Percentiles rank a stretch among this genome's conserved stretches.
Evolutionary conservation across 805 yeast species (phyloP).

Genomic region (Metschnikowia chrysomelidarum): DNA sequence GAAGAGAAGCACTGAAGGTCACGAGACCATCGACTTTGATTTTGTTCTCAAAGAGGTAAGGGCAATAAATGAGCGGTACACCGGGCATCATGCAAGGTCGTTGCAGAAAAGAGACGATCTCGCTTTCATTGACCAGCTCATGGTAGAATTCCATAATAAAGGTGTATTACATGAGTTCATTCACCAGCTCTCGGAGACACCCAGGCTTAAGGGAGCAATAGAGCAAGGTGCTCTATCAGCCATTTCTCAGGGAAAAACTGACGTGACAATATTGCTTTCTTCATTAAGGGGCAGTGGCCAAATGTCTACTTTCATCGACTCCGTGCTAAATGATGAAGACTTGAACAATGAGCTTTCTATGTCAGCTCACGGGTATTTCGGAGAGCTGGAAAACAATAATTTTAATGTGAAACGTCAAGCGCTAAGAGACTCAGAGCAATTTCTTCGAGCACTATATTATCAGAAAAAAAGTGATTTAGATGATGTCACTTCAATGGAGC

Average conservation of each 20-base stretch:
- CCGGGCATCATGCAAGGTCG: constrained; percentile 7
- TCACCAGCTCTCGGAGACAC: constrained; percentile 17
- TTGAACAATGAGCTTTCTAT: constrained; percentile 17
- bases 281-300: constrained; percentile 15
- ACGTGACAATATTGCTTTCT: constrained; percentile 17
- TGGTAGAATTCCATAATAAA: constrained; percentile 18
- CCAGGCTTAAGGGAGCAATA: constrained; percentile 17
- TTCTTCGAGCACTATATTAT: constrained; percentile 13
- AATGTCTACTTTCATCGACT: constrained; percentile 16
- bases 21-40: constrained; percentile 17
- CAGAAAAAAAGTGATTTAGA: constrained; percentile 14
- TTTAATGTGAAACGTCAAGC: constrained; percentile 10
- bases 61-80: constrained; percentile 15
- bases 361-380: constrained; percentile 10
- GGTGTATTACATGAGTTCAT: constrained; percentile 19
- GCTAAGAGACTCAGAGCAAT: constrained; percentile 13
- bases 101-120: constrained; percentile 19
- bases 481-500: constrained; percentile 9
- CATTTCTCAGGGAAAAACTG: constrained; percentile 17
- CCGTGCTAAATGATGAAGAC: constrained; percentile 17
- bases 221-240: constrained; percentile 16
- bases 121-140: constrained; percentile 15
- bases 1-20: constrained; percentile 15
- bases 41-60: constrained; percentile 13
- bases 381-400: constrained; percentile 2